Evolutionary conservation across 345 rosid species (phyloP).

Genomic region (Conringia planisiliqua): DNA sequence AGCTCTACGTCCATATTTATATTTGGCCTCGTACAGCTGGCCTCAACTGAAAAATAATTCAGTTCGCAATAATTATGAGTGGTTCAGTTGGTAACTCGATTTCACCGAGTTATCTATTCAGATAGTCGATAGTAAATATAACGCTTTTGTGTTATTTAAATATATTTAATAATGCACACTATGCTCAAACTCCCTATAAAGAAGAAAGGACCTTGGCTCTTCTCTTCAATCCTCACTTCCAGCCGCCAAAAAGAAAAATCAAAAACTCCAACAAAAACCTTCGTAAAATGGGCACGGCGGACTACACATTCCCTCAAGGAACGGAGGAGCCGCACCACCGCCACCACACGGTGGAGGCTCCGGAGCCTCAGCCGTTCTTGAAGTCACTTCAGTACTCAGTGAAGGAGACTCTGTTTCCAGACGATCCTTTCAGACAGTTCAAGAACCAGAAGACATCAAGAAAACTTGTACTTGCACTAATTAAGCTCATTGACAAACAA

Average conservation of each 20-base stretch:
- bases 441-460: conserved; percentile 54
- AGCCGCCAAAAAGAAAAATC: neutral
- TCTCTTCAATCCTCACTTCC: conserved; percentile 26
- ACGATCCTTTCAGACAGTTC: conserved; percentile 85
- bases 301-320: conserved; percentile 30
- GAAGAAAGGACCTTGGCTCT: conserved; percentile 12
- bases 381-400: conserved; percentile 57
- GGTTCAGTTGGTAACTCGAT: neutral
- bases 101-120: neutral
- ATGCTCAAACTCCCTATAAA: conserved; percentile 23
- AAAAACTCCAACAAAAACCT: neutral
- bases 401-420: conserved; percentile 88
- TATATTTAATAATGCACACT: conserved; percentile 2
- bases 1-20: neutral
- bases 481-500: too few species aligned
- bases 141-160: neutral
- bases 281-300: conserved; percentile 36
- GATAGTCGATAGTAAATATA: neutral
- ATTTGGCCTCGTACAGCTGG: neutral
- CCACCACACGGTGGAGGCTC: conserved; percentile 58
- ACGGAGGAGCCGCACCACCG: conserved; percentile 37
- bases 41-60: neutral
- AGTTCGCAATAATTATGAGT: neutral
- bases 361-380: conserved; percentile 67
- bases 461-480: conserved; percentile 46